Base-by-base conservation (phyloP, 139 green algal genomes). In the Chlorella vulgaris region DNA sequence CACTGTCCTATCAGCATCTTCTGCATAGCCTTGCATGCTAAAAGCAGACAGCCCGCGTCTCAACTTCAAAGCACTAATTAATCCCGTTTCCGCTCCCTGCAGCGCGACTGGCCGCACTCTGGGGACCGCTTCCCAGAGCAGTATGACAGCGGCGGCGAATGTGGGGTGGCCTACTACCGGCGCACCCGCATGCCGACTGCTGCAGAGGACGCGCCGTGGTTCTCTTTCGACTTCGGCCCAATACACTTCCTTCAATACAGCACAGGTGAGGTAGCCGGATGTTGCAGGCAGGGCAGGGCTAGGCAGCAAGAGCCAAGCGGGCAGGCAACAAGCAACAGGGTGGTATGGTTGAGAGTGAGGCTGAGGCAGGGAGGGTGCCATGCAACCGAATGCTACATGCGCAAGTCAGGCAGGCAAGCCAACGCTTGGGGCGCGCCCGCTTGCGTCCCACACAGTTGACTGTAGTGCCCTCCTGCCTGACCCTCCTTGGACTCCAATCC, bases 221-320 rank as follows among this genome's bases (percentile, higher is more conserved):
- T 69, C 83, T 89, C 81, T 4, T 95, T 97, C 61, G 87, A 95
- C 78, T 90, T 85, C 29, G 94, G 94, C 4, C 90, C 93, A 15
- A 86, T 97, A 13, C 93, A 95, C 80, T 96, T 98, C 74, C 22
- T 93, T 10, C 85, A 91, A 74, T 94, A 93, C 86, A 89, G 65
- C 68, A 94, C 90, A 65, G 79, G 79, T 82, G 21, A 29, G 76
- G 3, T 0, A 1, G 29, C 15, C 55, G n/a, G n/a, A n/a, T n/a
- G n/a, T n/a, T n/a, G n/a, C 47, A 58, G 47, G 35, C 5, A 53
- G 4, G 13, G 33, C 36, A 74, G 4, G 15, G 6, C 6, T 55
- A 55, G 36, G 15, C 21, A 53, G 47, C 13, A 58, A 58, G 47
- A 58, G 47, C 47, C n/a, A n/a, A n/a, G n/a, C n/a, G n/a, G n/a